Percentiles rank a stretch among this genome's conserved stretches.
These are phyloP conservation scores for Daldinia vernicosa DNA, from an alignment of 495 filamentous ascomycete species.

Conservation along the genomic window DNA sequence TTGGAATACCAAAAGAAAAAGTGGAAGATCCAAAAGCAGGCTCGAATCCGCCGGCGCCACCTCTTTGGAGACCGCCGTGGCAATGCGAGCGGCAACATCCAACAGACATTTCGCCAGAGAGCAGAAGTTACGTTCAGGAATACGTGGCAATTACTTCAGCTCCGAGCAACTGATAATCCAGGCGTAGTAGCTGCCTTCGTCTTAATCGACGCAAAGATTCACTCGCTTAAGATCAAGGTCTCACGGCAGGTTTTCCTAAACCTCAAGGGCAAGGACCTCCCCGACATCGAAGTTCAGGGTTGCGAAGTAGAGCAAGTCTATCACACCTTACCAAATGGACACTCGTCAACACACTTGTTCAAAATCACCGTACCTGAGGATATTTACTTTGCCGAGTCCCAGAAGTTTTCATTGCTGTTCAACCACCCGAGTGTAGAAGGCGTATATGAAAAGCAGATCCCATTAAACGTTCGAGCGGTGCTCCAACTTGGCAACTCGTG, in stretches of 20 bases:
- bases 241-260: conserved; percentile 91
- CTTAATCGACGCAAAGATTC: conserved; percentile 90
- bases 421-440: conserved; percentile 95
- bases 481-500: conserved; percentile 92
- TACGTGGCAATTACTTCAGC: conserved; percentile 94
- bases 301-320: conserved; percentile 90
- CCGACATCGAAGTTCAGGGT: conserved; percentile 86
- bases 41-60: conserved; percentile 84
- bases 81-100: conserved; percentile 76
- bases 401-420: conserved; percentile 83
- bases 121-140: conserved; percentile 87
- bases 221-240: conserved; percentile 87
- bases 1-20: conserved; percentile 97
- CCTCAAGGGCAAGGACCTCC: conserved; percentile 83
- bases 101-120: conserved; percentile 88
- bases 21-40: conserved; percentile 98
- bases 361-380: conserved; percentile 91
- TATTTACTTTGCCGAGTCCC: conserved; percentile 79
- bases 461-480: conserved; percentile 82
- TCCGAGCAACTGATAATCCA: conserved; percentile 78
- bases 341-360: conserved; percentile 92
- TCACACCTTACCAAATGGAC: conserved; percentile 92
- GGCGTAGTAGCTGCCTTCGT: conserved; percentile 90
- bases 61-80: conserved; percentile 86
- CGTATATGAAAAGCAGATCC: conserved; percentile 93